Base-by-base conservation (phyloP, 805 yeast genomes). In the Candida khao-thaluensis region DNA sequence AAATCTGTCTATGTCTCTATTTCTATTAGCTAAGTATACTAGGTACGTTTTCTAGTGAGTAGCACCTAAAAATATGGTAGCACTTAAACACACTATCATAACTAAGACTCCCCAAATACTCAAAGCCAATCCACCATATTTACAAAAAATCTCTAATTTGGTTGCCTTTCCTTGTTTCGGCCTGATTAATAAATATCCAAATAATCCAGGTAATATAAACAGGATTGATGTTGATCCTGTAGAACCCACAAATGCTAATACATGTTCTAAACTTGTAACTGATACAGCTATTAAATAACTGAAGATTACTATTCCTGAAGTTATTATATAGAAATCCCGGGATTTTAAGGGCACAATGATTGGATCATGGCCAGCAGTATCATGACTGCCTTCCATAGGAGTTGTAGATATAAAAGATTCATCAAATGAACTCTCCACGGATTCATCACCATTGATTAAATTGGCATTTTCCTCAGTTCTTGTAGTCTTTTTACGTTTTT, bases 211-310 rank as follows among this genome's bases (percentile, higher is more conserved):
- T 30, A 85, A 66, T 7, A 83, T 82, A 57, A 84, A 85, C 17
- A 88, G 79, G 36, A 85, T 85, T 17, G 87, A 69, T 0, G 90
- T 85, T 4, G 90, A 85, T 0, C 95, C 95, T 0, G 93, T 85
- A 4, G 90, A 83, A 3, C 95, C 95, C 7, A 85, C 89, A 37
- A 85, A 63, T 1, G 91, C 78, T 34, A 85, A 60, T 3, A 85
- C 84, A 24, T 76, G 71, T 38, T 83, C 90, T 53, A 85, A 77
- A 0, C 87, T 81, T 1, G 71, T 64, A 7, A 85, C 74, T 7
- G 77, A 58, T 1, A 79, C 57, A 0, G 95, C 87, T 11, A 79
- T 59, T 0, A 70, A 42, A 51, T 82, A 85, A 1, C 83, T 72
- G 2, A 57, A 45, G 0, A 69, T 2, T 4, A 79, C 60, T 26